Evolutionary conservation across 768 basidiomycete genomes (phyloP).

Genomic region (Tylopilus sp.): DNA sequence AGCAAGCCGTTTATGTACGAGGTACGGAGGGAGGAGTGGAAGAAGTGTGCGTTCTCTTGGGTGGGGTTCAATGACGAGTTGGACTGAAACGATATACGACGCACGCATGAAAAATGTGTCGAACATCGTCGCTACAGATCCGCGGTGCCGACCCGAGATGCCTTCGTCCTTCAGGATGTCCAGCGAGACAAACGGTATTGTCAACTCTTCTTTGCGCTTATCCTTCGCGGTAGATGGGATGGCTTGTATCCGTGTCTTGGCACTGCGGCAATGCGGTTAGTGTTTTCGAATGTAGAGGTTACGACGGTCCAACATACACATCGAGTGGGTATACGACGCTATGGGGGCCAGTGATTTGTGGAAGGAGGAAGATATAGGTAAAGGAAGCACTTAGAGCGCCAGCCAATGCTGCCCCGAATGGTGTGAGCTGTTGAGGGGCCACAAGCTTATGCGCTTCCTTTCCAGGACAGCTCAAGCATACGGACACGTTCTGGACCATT

Average conservation of each 20-base stretch:
- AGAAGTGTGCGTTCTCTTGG: too few relatives aligned
- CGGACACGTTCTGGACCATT: too few relatives aligned
- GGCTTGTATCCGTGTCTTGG: conserved; percentile 95
- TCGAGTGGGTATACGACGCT: conserved; percentile 95
- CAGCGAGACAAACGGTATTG: conserved; percentile 62
- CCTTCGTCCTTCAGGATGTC: conserved; percentile 81
- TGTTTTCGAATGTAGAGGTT: background rate
- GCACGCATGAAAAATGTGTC: conserved; percentile 97
- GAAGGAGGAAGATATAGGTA: conserved; percentile 33
- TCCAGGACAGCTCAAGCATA: too few relatives aligned
- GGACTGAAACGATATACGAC: background rate
- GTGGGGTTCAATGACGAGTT: background rate
- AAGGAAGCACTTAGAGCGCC: conserved; percentile 94
- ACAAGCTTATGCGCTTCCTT: too few relatives aligned
- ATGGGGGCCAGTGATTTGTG: conserved; percentile 7
- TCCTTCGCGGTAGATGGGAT: conserved; percentile 51
- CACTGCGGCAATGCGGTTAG: conserved; percentile 42
- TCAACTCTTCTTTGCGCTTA: conserved; percentile 46
- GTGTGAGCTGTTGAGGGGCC: conserved; percentile 65
- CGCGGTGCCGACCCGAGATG: conserved; percentile 76
- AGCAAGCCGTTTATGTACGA: conserved; percentile 74
- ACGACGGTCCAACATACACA: conserved; percentile 54
- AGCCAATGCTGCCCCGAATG: conserved; percentile 85
- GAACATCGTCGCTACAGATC: too few relatives aligned
- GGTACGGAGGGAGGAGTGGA: conserved; percentile 84